Evolutionary conservation across 305 asterid genomes (phyloP), one percentile per base, ranked within the genome.

Genomic region (Solanum chacoense): DNA sequence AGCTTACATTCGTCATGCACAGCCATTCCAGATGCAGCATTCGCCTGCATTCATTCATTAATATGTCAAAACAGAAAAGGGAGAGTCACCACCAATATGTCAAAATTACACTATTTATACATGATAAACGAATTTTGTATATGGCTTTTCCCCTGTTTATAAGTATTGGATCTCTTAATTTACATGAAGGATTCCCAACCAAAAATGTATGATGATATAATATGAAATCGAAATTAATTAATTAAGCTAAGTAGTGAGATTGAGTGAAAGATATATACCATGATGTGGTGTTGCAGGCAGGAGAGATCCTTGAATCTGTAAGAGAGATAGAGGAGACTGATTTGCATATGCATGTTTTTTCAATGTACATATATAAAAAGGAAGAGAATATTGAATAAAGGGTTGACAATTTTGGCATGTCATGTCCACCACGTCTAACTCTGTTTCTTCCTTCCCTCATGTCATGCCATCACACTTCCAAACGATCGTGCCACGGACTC

Each of bases 1-100:
- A 91, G 74, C 91, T 91, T 92, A n/a, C 93, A 91, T 0, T 83
- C 90, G 32, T 91, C 93, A 71, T 89, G 63, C 86, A 92, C 91
- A 76, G 90, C 90, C 91, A 88, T 86, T 24, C 93, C 92, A 77
- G 93, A 92, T 22, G 89, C 34, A n/a, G 91, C 83, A 72, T 92
- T 92, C 32, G 91, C 91, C 93, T 92, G 20, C 74, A 22, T 65
- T 71, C 55, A 65, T 31, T 24, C 59, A 67, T 32, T 26, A 38
- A 20, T 14, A 29, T 20, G 38, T 31, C 40, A 55, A 78, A 35
- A 63, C 34, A 26, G 76, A 26, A 26, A 50, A 50, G 8, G 22
- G 22, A 50, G 63, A 50, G 63, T 50, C n/a, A 3, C 65, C 65
- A 50, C 65, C 67, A 29, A 29, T 29, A 29, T 29, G 31, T 29